Conservation (phyloP, 169 alveolate species). For the Cryptosporidium ryanae region DNA sequence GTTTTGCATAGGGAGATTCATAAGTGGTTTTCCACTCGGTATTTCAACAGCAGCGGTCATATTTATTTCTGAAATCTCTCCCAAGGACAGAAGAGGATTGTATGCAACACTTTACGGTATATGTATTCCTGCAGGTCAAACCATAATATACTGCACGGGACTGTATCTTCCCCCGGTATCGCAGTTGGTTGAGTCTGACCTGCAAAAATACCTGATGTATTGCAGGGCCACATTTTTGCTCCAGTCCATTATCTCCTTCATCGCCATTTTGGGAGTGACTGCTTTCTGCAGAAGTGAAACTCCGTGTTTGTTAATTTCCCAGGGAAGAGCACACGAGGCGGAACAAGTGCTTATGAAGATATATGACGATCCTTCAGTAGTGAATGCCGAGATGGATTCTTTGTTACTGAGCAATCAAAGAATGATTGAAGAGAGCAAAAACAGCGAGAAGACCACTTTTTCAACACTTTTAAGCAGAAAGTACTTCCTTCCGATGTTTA, state of each 20-base stretch:
- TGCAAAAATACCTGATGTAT: slow-evolving; percentile 10
- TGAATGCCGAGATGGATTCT: slow-evolving; percentile 18
- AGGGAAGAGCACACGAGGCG: slow-evolving; percentile 40
- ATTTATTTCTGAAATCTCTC: slow-evolving; percentile 61
- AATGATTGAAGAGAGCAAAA: slow-evolving; percentile 21
- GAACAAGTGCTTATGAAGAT: slow-evolving; percentile 62
- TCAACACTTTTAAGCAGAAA: slow-evolving; percentile 16
- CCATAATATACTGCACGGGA: slow-evolving; percentile 17
- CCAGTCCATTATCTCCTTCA: not conserved
- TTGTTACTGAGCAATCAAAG: slow-evolving; percentile 14
- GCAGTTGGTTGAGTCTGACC: slow-evolving; percentile 18
- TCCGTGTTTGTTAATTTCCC: slow-evolving; percentile 40
- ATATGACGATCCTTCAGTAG: slow-evolving; percentile 16
- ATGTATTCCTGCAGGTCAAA: slow-evolving; percentile 62
- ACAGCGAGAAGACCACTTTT: slow-evolving; percentile 12
- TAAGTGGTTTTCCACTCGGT: slow-evolving; percentile 56
- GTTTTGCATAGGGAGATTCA: slow-evolving; percentile 66
- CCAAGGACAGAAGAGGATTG: slow-evolving; percentile 47
- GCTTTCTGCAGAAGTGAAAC: slow-evolving; percentile 36
- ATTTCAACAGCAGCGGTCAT: slow-evolving; percentile 53
- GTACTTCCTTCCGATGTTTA: slow-evolving; percentile 37
- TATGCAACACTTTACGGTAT: slow-evolving; percentile 59
- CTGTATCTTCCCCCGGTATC: slow-evolving; percentile 10
- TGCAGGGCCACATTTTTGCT: slow-evolving; percentile 13
- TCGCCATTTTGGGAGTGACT: slow-evolving; percentile 4